Conservation (phyloP, 306 rosid genomes). For the Boehmeria nivea region DNA sequence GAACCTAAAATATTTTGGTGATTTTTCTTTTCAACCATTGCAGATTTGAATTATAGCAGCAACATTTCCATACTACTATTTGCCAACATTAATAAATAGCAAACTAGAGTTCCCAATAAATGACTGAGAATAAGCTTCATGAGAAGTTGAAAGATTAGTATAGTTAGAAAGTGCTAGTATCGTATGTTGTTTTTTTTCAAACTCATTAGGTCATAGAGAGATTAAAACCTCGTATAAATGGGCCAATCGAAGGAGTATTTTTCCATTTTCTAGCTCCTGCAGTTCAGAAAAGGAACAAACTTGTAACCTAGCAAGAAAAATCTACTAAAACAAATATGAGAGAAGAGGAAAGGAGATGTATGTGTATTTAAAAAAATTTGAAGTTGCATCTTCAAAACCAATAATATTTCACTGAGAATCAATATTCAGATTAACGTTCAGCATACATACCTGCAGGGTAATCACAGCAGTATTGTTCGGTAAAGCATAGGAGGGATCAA, state of each 20-base stretch:
- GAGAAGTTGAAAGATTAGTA: no score
- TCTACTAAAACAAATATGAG: background rate
- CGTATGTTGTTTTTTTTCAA: no score
- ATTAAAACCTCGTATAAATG: constrained; percentile 67
- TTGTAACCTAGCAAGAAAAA: background rate
- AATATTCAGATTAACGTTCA: background rate
- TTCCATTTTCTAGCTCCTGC: constrained; percentile 74
- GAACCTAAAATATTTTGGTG: no score
- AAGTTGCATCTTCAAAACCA: background rate
- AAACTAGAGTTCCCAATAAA: no score
- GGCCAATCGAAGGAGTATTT: constrained; percentile 72
- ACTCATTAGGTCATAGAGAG: no score
- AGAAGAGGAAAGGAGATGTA: no score
- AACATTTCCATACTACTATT: no score
- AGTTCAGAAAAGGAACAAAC: constrained; percentile 21
- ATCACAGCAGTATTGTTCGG: constrained; percentile 68
- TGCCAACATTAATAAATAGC: no score
- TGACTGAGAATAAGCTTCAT: no score
- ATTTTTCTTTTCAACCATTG: no score
- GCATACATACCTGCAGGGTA: constrained; percentile 62
- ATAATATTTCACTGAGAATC: background rate
- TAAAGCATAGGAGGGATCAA: constrained; percentile 58
- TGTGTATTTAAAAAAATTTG: no score
- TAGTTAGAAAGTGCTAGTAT: background rate
- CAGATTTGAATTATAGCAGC: no score